phyloP scores from a whole-genome alignment of 2,329 filamentous ascomycete species.

The Aspergillus cejpii region DNA sequence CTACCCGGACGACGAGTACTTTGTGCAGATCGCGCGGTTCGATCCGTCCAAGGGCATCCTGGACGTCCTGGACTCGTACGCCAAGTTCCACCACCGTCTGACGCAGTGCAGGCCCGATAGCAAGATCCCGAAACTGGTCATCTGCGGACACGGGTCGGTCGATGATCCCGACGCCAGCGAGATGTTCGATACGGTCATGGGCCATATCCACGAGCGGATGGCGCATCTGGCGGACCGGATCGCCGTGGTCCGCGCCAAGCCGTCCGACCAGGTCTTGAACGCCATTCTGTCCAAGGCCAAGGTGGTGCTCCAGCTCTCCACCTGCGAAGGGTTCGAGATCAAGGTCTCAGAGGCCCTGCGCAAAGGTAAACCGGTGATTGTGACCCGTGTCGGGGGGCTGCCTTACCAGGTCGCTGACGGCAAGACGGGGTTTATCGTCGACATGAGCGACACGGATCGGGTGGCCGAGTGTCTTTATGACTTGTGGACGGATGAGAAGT shows the following conservation, averaged over 20 bases:
- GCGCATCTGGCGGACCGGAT: slow-evolving; percentile 57
- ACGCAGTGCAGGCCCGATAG: slow-evolving; percentile 45
- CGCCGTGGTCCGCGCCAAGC: slow-evolving; percentile 69
- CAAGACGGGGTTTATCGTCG: slow-evolving; percentile 67
- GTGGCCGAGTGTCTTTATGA: slow-evolving; percentile 62
- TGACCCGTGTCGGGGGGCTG: slow-evolving; percentile 69
- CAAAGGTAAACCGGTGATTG: slow-evolving; percentile 71
- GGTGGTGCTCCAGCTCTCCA: slow-evolving; percentile 71
- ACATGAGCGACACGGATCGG: slow-evolving; percentile 61
- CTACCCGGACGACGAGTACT: slow-evolving; percentile 56
- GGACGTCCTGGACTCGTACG: slow-evolving; percentile 68
- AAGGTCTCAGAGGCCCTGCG: slow-evolving; percentile 80
- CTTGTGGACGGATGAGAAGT: slow-evolving; percentile 58
- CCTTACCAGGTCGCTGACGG: slow-evolving; percentile 67
- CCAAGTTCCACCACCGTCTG: slow-evolving; percentile 59
- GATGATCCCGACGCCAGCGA: slow-evolving; percentile 70
- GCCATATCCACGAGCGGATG: slow-evolving; percentile 58
- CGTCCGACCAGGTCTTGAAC: slow-evolving; percentile 75
- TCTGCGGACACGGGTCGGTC: slow-evolving; percentile 71
- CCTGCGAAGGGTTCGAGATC: slow-evolving; percentile 76
- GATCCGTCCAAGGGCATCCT: slow-evolving; percentile 78
- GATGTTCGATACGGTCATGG: slow-evolving; percentile 66
- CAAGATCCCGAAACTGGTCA: slow-evolving; percentile 61
- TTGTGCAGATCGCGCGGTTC: slow-evolving; percentile 74
- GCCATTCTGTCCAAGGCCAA: slow-evolving; percentile 64